Base-by-base conservation (phyloP, 345 rosid species). In the Mercurialis annua region DNA sequence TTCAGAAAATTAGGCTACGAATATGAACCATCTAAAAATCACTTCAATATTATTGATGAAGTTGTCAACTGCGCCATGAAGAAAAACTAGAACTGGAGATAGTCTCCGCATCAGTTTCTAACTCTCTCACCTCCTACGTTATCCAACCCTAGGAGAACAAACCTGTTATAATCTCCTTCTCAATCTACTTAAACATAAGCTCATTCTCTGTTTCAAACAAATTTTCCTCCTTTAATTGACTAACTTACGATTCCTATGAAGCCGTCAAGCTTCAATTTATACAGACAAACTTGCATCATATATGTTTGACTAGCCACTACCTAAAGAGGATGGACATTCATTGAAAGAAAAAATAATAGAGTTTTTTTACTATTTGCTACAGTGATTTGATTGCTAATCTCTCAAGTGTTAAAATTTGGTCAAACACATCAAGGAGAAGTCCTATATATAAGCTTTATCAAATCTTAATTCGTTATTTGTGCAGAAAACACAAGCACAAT, bases 361-460 rank as follows among this genome's bases (percentile, higher is more conserved):
- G 16, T 14, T 10, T 33, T 29, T 43, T 44, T 62, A 4, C 48
- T 48, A 27, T 48, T 48, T 12, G 20, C 17, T 48, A 31, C 3
- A 64, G 23, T 64, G 11, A 16, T 31, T 48, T 64, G 11, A 16
- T 31, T 48, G 18, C 56, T n/a, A 34, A 31, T 15, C 8, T 2
- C 21, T 49, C 56, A n/a, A 64, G 20, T 64, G 46, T 43, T 24
- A 34, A 29, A 51, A 65, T 38, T 15, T 1, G 27, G 51, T 34
- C 59, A 23, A 21, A n/a, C 9, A 29, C 49, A 49, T 64, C 68
- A 50, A 31, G 21, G 27, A 42, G 34, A 21, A 61, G 21, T 15
- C 68, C n/a, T n/a, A n/a, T n/a, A 51, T 34, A 65, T 51, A 21
- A 34, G 2, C 21, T 64, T n/a, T n/a, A n/a, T n/a, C n/a, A n/a